Evolutionary conservation across 2,329 filamentous ascomycete genomes (phyloP).

Genomic region (Xylaria sp.): DNA sequence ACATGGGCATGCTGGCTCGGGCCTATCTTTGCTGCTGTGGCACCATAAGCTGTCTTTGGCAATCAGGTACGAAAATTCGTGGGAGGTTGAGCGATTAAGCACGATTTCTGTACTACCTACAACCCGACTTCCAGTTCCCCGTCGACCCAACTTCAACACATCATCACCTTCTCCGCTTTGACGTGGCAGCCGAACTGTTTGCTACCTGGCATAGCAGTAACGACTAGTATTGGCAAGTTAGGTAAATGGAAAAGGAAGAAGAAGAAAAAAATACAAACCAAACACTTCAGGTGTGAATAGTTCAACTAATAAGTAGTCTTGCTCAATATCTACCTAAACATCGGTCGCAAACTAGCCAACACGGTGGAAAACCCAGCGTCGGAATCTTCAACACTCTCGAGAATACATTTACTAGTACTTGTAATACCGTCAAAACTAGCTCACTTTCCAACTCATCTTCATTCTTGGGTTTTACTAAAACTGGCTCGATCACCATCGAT

Average conservation of each 20-base stretch:
- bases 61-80: not conserved
- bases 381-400: no score
- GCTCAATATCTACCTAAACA: no score
- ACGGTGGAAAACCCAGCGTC: no score
- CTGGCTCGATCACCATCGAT: not conserved
- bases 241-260: no score
- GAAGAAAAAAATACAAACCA: no score
- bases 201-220: no score
- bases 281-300: no score
- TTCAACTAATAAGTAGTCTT: no score
- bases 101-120: not conserved
- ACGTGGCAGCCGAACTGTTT: not conserved
- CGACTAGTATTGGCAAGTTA: no score
- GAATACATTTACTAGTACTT: no score
- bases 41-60: not conserved
- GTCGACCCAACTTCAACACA: not conserved
- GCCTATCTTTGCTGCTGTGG: not conserved
- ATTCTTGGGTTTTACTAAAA: not conserved
- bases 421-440: not conserved
- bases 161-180: not conserved
- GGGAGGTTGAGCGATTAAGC: no score
- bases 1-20: constrained; percentile 1
- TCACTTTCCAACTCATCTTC: not conserved
- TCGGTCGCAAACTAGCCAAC: no score
- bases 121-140: not conserved